Base-by-base conservation (phyloP, 2,329 filamentous ascomycete genomes). In the Didymosphaeria variabile region DNA sequence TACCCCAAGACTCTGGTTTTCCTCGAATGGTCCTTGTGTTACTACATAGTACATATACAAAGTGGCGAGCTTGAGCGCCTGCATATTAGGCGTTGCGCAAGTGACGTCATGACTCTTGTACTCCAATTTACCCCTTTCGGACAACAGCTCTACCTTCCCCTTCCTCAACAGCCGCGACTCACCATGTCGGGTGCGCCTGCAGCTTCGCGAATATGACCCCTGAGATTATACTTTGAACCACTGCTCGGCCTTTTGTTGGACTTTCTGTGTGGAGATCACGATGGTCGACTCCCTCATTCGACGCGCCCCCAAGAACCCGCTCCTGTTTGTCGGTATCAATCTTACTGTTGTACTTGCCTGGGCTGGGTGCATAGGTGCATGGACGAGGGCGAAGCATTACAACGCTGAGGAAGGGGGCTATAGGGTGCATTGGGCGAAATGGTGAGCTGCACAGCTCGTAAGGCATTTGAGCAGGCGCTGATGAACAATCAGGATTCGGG, bases 291-390 rank as follows among this genome's bases (percentile, higher is more conserved):
- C 53, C 2, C 29, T 55, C 2, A 45, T 55, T 32, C 53, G 53
- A 19, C 53, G 40, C 53, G 53, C 23, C 5, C 53, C 40, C 2
- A 55, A 55, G 19, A 55, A 55, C 42, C 29, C 53, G 10, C 8
- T 55, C 7, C 21, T 55, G 15, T 46, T 55, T 6, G 31, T 55
- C 15, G 53, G 53, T 13, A 31, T 55, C 53, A 55, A 55, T 46
- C 19, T 55, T 5, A 36, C 40, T 23, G 19, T 55, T 6, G 15
- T 38, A 10, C 47, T 55, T n/a, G 40, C 29, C 1, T 55, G 53
- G 53, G 53, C 23, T 38, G 53, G 53, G 7, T 55, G 53, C 21
- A 55, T 55, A 46, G 53, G 53, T 2, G 53, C 53, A 17, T 55
- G 53, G 53, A 55, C 53, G 12, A 46, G 53, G 31, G 53, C 53